Evolutionary conservation across 2,329 filamentous ascomycete species (phyloP), one percentile per base, ranked within the genome.

Genomic region (Camptophora hylomeconis): DNA sequence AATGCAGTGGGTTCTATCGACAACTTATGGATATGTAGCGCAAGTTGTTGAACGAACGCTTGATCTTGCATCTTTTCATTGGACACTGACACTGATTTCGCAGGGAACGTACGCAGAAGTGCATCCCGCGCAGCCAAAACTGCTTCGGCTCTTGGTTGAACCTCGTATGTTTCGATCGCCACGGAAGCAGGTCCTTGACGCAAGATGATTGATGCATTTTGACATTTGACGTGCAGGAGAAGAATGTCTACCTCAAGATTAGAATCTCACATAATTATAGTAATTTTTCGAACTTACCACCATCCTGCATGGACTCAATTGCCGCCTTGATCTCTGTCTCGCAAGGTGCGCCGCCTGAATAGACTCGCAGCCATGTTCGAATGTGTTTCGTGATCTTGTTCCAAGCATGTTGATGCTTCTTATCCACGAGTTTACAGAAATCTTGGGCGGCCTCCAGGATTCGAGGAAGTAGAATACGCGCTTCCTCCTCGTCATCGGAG

Each of bases 151-250:
- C 31, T 37, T 2, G 63, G 54, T 0, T 60, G 61, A 0, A 64
- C 44, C 36, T 69, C 65, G 22, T 67, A 68, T 1, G 50, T 45
- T 36, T 67, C 60, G 3, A 60, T 46, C 2, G 56, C 37, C 5
- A 42, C 34, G 5, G 24, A 14, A 8, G 34, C 28, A 4, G 34
- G 28, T 2, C 17, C 17, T n/a, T 28, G 49, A 2, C 51, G 50
- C 14, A 66, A 39, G 2, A 68, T 32, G 1, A 68, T 30, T 0
- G 51, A 61, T 1, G 61, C 57, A 40, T 69, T 69, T 34, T 69
- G 63, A 2, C 42, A 47, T 13, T 45, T 46, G 19, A 66, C 47
- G 26, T 64, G 49, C 4, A 67, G 39, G 0, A 54, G 51, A 4
- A 63, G 27, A 3, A 46, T 42, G 38, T 45, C 47, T 49, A 28